These are phyloP conservation scores for Aphanoascus verrucosus DNA, from an alignment of 2,329 filamentous ascomycete genomes.

Conservation along the genomic window DNA sequence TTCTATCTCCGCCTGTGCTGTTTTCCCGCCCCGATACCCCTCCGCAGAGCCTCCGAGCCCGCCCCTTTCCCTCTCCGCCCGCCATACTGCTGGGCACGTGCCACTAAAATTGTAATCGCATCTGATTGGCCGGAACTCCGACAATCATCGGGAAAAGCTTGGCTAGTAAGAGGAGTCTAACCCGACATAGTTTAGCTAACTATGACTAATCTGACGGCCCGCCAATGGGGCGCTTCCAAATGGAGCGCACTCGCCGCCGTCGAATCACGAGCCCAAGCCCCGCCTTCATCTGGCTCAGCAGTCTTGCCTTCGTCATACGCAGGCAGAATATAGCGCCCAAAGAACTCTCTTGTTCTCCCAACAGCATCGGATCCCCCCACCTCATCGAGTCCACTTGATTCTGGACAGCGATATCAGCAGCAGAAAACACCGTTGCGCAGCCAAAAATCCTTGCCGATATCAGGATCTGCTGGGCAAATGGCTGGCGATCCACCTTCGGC, in stretches of 20 bases:
- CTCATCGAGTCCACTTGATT: background rate
- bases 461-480: slow-evolving; percentile 4
- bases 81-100: no score
- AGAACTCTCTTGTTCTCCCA: background rate
- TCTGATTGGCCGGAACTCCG: no score
- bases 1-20: no score
- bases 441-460: background rate
- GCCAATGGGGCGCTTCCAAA: background rate
- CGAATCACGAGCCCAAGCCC: background rate
- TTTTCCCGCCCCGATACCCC: no score
- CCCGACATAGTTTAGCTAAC: background rate
- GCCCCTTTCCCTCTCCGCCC: no score
- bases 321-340: background rate
- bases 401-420: background rate
- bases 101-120: no score
- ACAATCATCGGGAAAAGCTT: no score
- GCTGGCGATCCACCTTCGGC: background rate
- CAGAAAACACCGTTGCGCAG: background rate
- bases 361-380: background rate
- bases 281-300: background rate
- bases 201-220: background rate
- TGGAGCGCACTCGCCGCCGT: background rate
- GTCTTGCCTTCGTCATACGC: no score
- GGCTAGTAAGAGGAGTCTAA: background rate
- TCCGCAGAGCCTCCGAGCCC: no score